Percentiles rank a stretch among this genome's conserved stretches.
phyloP scores from a whole-genome alignment of 2,329 filamentous ascomycete genomes.

The Claviceps sp. region DNA sequence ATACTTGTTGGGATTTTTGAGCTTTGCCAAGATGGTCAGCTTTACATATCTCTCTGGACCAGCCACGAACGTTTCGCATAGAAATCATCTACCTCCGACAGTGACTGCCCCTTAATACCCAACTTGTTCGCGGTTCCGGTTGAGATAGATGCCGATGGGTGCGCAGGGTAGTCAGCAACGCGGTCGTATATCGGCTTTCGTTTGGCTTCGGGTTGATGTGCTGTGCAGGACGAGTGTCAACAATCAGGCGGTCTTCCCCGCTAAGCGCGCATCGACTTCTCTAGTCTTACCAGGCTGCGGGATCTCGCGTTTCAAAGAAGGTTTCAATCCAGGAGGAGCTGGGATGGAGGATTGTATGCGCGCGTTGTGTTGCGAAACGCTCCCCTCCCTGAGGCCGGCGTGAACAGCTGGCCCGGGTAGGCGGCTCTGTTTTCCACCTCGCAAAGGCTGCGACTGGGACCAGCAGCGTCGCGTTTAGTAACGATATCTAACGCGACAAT shows the following conservation, averaged over 20 bases:
- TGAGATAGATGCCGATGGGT: slow-evolving; percentile 16
- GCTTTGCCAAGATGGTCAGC: slow-evolving; percentile 11
- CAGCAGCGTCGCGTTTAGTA: neutral
- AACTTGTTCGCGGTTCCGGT: slow-evolving; percentile 25
- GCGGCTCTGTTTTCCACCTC: slow-evolving; percentile 19
- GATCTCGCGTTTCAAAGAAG: slow-evolving; percentile 37
- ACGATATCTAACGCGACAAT: neutral
- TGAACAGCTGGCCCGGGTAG: slow-evolving; percentile 17
- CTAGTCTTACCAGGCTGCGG: slow-evolving; percentile 26
- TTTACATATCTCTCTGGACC: neutral
- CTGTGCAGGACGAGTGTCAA: slow-evolving; percentile 22
- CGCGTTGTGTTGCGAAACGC: slow-evolving; percentile 47
- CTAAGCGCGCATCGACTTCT: neutral
- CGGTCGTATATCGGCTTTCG: slow-evolving; percentile 44
- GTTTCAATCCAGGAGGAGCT: slow-evolving; percentile 23
- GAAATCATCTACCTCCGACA: neutral
- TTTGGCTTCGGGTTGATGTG: slow-evolving; percentile 42
- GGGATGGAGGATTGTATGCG: slow-evolving; percentile 31
- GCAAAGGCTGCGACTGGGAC: slow-evolving; percentile 11
- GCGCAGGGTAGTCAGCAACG: slow-evolving; percentile 35
- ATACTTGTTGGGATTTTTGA: slow-evolving; percentile 27
- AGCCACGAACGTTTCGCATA: neutral
- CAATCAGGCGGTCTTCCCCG: neutral
- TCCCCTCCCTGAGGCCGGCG: slow-evolving; percentile 35
- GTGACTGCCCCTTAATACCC: slow-evolving; percentile 29